phyloP scores from a whole-genome alignment of 805 yeast genomes.

The Pichia phayaonensis region DNA sequence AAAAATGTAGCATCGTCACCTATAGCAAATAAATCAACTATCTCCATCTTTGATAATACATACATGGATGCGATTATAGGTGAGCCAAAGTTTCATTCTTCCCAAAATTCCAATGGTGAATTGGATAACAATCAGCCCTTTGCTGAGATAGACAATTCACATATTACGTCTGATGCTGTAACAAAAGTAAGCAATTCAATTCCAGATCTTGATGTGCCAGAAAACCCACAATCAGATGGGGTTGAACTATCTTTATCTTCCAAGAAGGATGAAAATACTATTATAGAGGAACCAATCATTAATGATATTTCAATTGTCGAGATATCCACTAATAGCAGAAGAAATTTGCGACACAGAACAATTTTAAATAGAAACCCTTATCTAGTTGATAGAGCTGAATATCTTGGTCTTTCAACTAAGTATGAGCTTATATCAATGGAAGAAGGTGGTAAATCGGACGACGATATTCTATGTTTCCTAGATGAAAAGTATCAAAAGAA shows the following conservation, averaged over 20 bases:
- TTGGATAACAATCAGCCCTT: not conserved
- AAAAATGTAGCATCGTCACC: too few relatives aligned
- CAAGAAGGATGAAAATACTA: not conserved
- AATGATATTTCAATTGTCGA: not conserved
- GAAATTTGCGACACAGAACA: constrained; percentile 10
- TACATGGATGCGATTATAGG: not conserved
- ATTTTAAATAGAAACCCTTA: constrained; percentile 22
- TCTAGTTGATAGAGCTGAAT: constrained; percentile 28
- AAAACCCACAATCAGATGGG: not conserved
- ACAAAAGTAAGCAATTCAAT: not conserved
- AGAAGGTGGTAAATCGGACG: constrained; percentile 24
- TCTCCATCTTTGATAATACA: not conserved
- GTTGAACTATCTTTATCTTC: not conserved
- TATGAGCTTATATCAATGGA: constrained; percentile 23
- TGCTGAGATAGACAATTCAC: not conserved
- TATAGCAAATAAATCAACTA: not conserved
- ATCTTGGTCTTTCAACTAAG: constrained; percentile 26
- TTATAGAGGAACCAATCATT: not conserved
- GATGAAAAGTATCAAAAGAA: constrained; percentile 20
- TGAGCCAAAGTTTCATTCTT: not conserved
- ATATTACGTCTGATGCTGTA: not conserved
- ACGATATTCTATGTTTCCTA: constrained; percentile 21
- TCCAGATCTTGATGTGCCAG: not conserved
- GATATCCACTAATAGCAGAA: not conserved
- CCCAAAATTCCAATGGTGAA: not conserved